Percentiles rank a stretch among this genome's conserved stretches.
phyloP scores from a whole-genome alignment of 352 stramenopile genomes.

The Aphanomyces cochlioides region DNA sequence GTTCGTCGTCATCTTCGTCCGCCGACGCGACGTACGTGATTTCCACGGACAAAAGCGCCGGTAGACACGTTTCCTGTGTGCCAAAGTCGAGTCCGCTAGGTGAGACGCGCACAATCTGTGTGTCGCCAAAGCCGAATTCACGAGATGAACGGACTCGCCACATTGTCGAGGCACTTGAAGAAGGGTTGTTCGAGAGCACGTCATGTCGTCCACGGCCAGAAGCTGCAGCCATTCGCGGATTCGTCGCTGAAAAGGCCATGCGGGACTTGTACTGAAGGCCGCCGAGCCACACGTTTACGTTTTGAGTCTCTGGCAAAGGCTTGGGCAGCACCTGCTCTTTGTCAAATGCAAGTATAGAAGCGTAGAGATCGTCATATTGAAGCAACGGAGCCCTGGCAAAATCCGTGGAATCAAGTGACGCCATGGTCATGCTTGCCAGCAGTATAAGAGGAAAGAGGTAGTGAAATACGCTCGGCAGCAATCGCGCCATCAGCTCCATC shows the following conservation, averaged over 20 bases:
- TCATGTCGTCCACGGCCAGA: background rate
- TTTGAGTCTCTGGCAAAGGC: background rate
- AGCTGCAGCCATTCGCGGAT: background rate
- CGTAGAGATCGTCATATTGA: constrained; percentile 12
- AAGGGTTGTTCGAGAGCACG: background rate
- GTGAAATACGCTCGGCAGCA: no score
- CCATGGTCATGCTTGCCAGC: no score
- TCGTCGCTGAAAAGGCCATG: background rate
- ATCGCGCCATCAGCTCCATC: no score
- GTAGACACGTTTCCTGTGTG: constrained; percentile 1
- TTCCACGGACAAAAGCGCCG: constrained; percentile 6
- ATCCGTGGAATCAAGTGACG: background rate
- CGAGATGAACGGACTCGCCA: constrained; percentile 12
- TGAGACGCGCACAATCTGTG: constrained; percentile 2
- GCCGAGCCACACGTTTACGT: constrained; percentile 21
- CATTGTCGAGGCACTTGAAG: background rate
- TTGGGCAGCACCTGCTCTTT: background rate
- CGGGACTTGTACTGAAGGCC: constrained; percentile 24
- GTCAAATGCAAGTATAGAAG: constrained; percentile 10
- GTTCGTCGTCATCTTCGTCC: background rate
- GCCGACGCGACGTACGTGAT: background rate
- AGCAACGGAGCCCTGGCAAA: background rate
- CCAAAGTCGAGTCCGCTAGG: constrained; percentile 17
- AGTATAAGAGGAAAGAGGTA: no score
- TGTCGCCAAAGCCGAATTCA: constrained; percentile 19